Base-by-base conservation (phyloP, 805 yeast genomes). In the Lipomyces orientalis region DNA sequence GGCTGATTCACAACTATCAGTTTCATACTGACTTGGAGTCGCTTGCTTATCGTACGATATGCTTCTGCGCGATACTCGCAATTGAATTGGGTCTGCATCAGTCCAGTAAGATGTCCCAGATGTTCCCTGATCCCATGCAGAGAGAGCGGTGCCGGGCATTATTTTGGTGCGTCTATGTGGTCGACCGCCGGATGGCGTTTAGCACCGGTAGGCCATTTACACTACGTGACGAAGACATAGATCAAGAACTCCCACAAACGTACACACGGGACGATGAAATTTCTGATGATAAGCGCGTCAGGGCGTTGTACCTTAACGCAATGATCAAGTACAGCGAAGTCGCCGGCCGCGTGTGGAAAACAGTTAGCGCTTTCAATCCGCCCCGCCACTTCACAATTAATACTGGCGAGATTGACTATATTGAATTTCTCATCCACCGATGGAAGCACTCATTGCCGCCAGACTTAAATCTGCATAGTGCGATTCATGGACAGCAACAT, bases 121-220 rank as follows among this genome's bases (percentile, higher is more conserved):
- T 43, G 35, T 65, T 64, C 43, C 63, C 70, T 1, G 65, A 59
- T 51, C 66, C 57, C 4, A 62, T 52, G 29, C 71, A 68, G 25
- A 57, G 67, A 29, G 74, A 74, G 54, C 54, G 70, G 34, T 60
- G 63, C 19, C 61, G 73, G 9, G 54, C 60, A n/a, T 54, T 74
- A 29, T 74, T 74, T 61, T 74, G 76, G 76, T 71, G 70, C 31
- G 37, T 74, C 12, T 74, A 73, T 59, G 70, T 70, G n/a, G 61
- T 72, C 60, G 76, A 74, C 39, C 67, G 76, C 9, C 64, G 75
- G 5, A 22, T 74, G 46, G 62, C 76, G 6, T 60, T 71, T 29
- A 72, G 71, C 34, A 64, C 74, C 14, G 73, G 72, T 12, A 62
- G 73, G 8, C 75, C 76, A 8, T 64, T 62, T 39, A 60, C 66